These are phyloP conservation scores for Mimosa bimucronata DNA, from an alignment of 306 rosid species.

Conservation along the genomic window DNA sequence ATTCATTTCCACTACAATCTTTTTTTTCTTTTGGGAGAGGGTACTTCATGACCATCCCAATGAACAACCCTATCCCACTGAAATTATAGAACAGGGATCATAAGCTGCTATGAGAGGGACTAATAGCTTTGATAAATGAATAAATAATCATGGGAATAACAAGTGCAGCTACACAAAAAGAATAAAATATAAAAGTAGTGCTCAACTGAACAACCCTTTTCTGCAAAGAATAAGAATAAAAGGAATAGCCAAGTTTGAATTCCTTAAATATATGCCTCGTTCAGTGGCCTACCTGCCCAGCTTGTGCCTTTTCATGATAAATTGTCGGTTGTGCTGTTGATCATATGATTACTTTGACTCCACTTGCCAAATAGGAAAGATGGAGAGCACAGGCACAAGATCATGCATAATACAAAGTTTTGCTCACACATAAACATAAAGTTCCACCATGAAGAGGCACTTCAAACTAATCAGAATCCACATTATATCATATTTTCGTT, in stretches of 20 bases:
- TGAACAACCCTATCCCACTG: not conserved
- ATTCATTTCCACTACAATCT: not conserved
- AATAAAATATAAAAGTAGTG: not conserved
- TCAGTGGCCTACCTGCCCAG: not conserved
- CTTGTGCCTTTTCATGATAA: not conserved
- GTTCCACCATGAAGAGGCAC: constrained; percentile 3
- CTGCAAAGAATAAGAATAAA: not conserved
- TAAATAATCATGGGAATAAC: not conserved
- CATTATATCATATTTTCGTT: constrained; percentile 47
- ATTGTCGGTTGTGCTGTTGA: constrained; percentile 5
- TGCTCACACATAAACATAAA: constrained; percentile 18
- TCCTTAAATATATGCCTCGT: constrained; percentile 2
- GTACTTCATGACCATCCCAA: not conserved
- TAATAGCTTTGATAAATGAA: not conserved
- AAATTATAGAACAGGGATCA: not conserved
- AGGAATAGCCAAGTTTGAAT: not conserved
- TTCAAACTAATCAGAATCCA: constrained; percentile 36
- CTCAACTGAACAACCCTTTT: constrained; percentile 9
- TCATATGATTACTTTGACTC: not conserved
- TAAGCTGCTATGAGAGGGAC: not conserved
- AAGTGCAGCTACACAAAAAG: not conserved
- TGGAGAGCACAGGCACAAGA: constrained; percentile 9
- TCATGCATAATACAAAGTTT: not conserved
- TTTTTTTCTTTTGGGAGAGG: not conserved
- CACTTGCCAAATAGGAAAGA: constrained; percentile 4